phyloP scores from a whole-genome alignment of 805 yeast species.

The Pichia ethanolica region DNA sequence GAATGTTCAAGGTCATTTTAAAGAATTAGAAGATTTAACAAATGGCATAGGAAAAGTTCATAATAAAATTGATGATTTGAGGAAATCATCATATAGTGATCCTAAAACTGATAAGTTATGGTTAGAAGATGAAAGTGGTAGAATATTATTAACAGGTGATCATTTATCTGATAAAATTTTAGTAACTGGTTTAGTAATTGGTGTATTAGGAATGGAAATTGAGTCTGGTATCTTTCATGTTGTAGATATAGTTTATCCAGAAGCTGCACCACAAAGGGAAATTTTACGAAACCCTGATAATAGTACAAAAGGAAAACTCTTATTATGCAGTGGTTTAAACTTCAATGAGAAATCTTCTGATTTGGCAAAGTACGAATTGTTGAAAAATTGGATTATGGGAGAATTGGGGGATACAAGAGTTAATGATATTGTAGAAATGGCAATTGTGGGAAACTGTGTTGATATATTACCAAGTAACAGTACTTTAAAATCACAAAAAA shows the following conservation, averaged over 20 bases:
- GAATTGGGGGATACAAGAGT: constrained; percentile 35
- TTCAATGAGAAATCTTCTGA: constrained; percentile 36
- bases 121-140: constrained; percentile 90
- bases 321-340: constrained; percentile 71
- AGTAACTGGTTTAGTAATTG: constrained; percentile 88
- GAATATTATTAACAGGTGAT: constrained; percentile 66
- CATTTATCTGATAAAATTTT: constrained; percentile 50
- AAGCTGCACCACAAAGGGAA: constrained; percentile 46
- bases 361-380: constrained; percentile 42
- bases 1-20: constrained; percentile 44
- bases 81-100: constrained; percentile 43
- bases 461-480: constrained; percentile 16
- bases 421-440: constrained; percentile 11
- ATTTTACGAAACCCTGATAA: neutral
- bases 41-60: constrained; percentile 12
- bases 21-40: constrained; percentile 13
- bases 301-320: constrained; percentile 37
- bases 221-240: constrained; percentile 79
- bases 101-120: constrained; percentile 52
- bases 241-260: constrained; percentile 72
- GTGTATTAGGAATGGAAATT: constrained; percentile 78
- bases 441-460: constrained; percentile 63
- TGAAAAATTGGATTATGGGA: constrained; percentile 68
- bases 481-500: constrained; percentile 23
- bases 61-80: constrained; percentile 20